Base-by-base conservation (phyloP, 768 basidiomycete genomes). In the Mycena floridula region DNA sequence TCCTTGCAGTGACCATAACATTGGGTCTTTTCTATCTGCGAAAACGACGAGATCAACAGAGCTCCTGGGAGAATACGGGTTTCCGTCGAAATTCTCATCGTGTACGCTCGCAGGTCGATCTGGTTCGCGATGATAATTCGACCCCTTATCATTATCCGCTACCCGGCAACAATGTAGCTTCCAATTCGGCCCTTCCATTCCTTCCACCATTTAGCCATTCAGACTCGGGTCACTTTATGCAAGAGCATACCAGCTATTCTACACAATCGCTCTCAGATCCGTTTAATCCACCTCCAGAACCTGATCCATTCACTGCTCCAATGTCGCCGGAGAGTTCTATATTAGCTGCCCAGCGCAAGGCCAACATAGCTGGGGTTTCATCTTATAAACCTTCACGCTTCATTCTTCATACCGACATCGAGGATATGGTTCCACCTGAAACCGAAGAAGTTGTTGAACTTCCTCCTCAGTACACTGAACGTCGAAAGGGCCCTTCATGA, bases 401-500 rank as follows among this genome's bases (percentile, higher is more conserved):
- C 57, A 69, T 87, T 45, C 50, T 86, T 5, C 85, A 88, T 50
- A 81, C 78, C 3, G 87, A 87, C 56, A 73, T 72, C 7, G 83
- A 84, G 43, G 85, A 87, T 53, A 62, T 55, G 11, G 28, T 64
- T 8, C 66, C 75, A 6, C 64, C 60, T 30, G 60, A 63, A 18
- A 66, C 67, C 42, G 71, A 66, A 21, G 62, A 73, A 15, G 62
- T 85, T 18, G 70, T 87, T 5, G 86, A 89, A 61, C 70, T 87
- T n/a, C 86, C 86, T 22, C 85, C 85, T 13, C 79, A 79, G 57
- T 89, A 89, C 55, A 70, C 71, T 21, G 81, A 77, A 48, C 65
- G 74, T 26, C 72, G 71, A 16, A 61, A 53, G 3, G 38, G 38
- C 4, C 38, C 38, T 39, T 39, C 38, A 20, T 39, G 18, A 35